A percentile compares a stretch with the other conserved stretches of the same genome.
These are phyloP conservation scores for Nemania bipapillata DNA, from an alignment of 2,329 filamentous ascomycete genomes.

Conservation along the genomic window DNA sequence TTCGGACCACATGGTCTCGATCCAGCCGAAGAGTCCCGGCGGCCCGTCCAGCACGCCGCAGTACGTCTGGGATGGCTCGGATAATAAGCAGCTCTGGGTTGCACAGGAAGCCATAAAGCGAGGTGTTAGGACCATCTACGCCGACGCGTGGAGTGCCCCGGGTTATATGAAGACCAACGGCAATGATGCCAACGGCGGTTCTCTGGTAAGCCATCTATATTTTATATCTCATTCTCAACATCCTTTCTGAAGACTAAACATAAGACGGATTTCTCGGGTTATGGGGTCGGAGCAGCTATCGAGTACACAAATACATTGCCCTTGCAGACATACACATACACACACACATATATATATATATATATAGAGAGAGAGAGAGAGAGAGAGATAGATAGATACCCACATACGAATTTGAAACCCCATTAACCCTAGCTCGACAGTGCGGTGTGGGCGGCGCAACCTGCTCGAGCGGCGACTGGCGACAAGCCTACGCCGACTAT, in stretches of 20 bases:
- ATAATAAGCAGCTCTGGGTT: conserved; percentile 63
- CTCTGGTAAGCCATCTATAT: conserved; percentile 40
- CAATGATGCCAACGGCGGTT: conserved; percentile 45
- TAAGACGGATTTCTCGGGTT: not conserved
- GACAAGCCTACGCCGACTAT: conserved; percentile 61
- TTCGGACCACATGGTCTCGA: conserved; percentile 48
- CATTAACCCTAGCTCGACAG: conserved; percentile 16
- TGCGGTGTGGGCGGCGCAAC: conserved; percentile 55
- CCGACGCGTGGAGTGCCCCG: conserved; percentile 60
- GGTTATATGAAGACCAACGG: conserved; percentile 61
- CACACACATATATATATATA: no score
- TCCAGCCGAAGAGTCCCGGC: conserved; percentile 59
- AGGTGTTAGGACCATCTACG: conserved; percentile 55
- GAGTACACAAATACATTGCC: not conserved
- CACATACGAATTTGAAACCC: no score
- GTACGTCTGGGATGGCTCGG: conserved; percentile 60
- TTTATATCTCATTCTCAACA: no score
- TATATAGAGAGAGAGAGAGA: no score
- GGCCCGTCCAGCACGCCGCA: conserved; percentile 54
- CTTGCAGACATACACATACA: not conserved
- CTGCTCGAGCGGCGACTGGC: conserved; percentile 59
- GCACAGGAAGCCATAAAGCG: conserved; percentile 60
- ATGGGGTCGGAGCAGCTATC: not conserved
- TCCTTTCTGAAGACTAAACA: not conserved
- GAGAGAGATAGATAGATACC: no score